Percentiles rank a stretch among this genome's conserved stretches.
Conservation (phyloP, 768 basidiomycete genomes). For the Kwoniella botswanensis region DNA sequence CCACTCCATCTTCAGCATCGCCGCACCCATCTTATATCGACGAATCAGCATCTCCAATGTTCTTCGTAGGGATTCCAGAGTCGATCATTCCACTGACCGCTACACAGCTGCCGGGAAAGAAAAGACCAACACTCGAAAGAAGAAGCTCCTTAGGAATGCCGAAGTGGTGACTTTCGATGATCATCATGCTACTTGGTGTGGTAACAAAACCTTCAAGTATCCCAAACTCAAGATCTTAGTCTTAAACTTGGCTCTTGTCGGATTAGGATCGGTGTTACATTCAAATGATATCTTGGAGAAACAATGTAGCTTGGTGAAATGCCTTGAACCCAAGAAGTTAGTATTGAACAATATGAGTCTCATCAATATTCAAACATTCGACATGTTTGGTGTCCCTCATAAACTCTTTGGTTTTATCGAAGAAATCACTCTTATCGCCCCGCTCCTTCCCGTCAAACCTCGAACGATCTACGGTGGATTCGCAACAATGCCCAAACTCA, state of each 20-base stretch:
- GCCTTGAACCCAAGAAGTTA: constrained; percentile 8
- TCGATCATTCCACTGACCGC: no score
- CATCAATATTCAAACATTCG: neutral
- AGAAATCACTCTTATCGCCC: neutral
- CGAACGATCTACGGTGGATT: neutral
- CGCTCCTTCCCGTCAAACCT: neutral
- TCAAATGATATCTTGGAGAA: constrained; percentile 1
- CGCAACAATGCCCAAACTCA: no score
- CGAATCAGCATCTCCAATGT: neutral
- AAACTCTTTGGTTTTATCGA: neutral
- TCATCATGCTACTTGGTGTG: constrained; percentile 17
- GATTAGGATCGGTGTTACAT: constrained; percentile 2
- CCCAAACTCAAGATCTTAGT: constrained; percentile 15
- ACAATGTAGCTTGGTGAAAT: constrained; percentile 5
- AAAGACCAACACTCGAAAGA: constrained; percentile 13
- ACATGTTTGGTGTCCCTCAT: constrained; percentile 2
- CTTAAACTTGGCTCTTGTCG: constrained; percentile 1
- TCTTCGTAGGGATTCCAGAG: no score
- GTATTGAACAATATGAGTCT: neutral
- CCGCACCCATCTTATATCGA: constrained; percentile 4
- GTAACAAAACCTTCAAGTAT: constrained; percentile 17
- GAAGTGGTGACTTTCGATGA: constrained; percentile 4
- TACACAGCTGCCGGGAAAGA: neutral
- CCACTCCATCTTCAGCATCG: constrained; percentile 4
- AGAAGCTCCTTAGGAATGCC: constrained; percentile 12